phyloP scores from a whole-genome alignment of 192 early-diverging fungal genomes.

The Diversispora eburnea region DNA sequence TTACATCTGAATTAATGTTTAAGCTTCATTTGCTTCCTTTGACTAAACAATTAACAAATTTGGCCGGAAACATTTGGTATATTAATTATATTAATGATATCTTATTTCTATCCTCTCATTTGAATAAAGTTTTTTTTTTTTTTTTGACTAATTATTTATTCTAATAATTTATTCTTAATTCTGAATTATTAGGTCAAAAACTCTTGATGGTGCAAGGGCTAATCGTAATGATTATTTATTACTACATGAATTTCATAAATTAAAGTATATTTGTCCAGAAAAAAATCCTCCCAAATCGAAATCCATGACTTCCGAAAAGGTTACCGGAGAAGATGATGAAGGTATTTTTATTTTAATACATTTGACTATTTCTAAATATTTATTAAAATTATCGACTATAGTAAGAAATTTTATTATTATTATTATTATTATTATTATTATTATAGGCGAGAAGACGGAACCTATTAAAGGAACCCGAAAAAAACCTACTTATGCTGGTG shows the following conservation, averaged over 20 bases:
- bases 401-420: no score
- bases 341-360: not conserved
- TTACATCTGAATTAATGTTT: constrained; percentile 81
- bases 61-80: constrained; percentile 95
- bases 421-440: not conserved
- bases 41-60: constrained; percentile 84
- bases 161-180: constrained; percentile 5
- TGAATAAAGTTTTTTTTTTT: no score
- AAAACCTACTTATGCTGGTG: constrained; percentile 92
- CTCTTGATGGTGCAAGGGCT: constrained; percentile 83
- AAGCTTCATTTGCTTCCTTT: constrained; percentile 86
- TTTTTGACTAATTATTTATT: no score
- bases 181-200: constrained; percentile 55
- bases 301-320: constrained; percentile 24
- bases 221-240: constrained; percentile 95
- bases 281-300: constrained; percentile 44
- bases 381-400: no score
- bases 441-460: constrained; percentile 33
- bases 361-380: not conserved
- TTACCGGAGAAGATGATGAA: constrained; percentile 31
- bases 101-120: not conserved
- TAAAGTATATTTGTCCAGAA: constrained; percentile 92
- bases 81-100: not conserved
- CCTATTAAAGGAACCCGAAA: constrained; percentile 53
- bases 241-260: constrained; percentile 91